Conservation (phyloP, 1,284 basidiomycete genomes). For the Sphagnurus paluster region DNA sequence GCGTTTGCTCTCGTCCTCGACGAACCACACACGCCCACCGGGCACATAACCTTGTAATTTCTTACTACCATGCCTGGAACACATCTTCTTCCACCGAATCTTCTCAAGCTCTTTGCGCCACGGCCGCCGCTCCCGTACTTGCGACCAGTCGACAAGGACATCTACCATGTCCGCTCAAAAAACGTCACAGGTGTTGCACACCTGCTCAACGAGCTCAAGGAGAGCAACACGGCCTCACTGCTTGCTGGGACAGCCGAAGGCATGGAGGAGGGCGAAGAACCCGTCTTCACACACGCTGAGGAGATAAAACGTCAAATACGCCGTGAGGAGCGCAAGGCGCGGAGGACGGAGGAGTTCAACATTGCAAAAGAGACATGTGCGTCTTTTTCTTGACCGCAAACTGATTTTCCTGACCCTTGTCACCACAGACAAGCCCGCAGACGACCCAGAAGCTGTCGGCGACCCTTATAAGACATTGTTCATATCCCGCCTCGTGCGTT, state of each 20-base stretch:
- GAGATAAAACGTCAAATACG: slow-evolving; percentile 78
- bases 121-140: slow-evolving; percentile 84
- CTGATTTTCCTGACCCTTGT: slow-evolving; percentile 9
- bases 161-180: slow-evolving; percentile 71
- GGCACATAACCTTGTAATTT: no score
- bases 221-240: slow-evolving; percentile 71
- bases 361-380: slow-evolving; percentile 80
- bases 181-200: slow-evolving; percentile 72
- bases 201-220: slow-evolving; percentile 73
- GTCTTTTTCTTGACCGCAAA: slow-evolving; percentile 29
- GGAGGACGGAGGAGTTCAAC: slow-evolving; percentile 79
- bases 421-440: slow-evolving; percentile 79
- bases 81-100: slow-evolving; percentile 88
- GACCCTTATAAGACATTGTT: slow-evolving; percentile 99
- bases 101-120: slow-evolving; percentile 92
- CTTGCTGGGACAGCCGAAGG: slow-evolving; percentile 56
- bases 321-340: slow-evolving; percentile 79
- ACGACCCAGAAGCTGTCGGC: slow-evolving; percentile 91
- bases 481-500: slow-evolving; percentile 83
- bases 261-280: slow-evolving; percentile 83
- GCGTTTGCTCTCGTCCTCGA: neutral
- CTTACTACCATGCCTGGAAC: slow-evolving; percentile 70
- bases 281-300: slow-evolving; percentile 73
- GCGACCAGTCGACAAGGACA: slow-evolving; percentile 82
- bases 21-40: no score